These are phyloP conservation scores for Rhodotorula diobovata DNA, from an alignment of 768 basidiomycete genomes.

Conservation along the genomic window DNA sequence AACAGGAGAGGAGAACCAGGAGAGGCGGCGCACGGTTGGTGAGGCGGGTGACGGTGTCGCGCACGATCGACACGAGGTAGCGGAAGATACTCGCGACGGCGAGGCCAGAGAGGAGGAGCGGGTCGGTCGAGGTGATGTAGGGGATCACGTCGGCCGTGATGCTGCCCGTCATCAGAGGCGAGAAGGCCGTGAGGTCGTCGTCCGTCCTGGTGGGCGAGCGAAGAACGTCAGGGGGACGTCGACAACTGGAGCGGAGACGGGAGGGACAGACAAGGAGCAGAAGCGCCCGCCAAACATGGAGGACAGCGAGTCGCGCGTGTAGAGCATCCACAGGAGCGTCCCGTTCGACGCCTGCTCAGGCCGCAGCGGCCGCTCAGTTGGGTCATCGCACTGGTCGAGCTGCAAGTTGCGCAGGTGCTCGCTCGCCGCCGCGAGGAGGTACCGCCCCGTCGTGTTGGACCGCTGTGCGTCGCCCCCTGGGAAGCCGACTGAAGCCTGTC, in stretches of 20 bases:
- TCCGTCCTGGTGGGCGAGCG: background rate
- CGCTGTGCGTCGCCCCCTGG: slow-evolving; percentile 15
- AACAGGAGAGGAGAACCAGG: background rate
- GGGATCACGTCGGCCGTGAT: slow-evolving; percentile 11
- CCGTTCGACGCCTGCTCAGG: slow-evolving; percentile 24
- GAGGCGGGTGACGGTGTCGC: slow-evolving; percentile 4
- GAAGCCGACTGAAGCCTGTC: background rate
- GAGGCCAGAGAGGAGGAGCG: slow-evolving; percentile 24
- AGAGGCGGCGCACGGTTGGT: slow-evolving; percentile 4
- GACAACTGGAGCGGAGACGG: background rate
- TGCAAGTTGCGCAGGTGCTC: slow-evolving; percentile 28
- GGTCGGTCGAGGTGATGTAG: slow-evolving; percentile 17
- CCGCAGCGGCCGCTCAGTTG: slow-evolving; percentile 3
- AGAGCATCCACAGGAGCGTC: slow-evolving; percentile 31
- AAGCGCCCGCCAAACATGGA: slow-evolving; percentile 4
- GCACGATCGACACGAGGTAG: slow-evolving; percentile 6
- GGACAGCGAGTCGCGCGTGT: slow-evolving; percentile 21
- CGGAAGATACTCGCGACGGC: slow-evolving; percentile 31
- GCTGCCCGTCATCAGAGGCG: slow-evolving; percentile 23
- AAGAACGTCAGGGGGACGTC: no score
- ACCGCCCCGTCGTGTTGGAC: background rate
- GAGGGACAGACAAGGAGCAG: slow-evolving; percentile 6
- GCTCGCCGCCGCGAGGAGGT: slow-evolving; percentile 15
- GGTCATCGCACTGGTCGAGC: slow-evolving; percentile 23
- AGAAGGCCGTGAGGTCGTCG: slow-evolving; percentile 25